Conservation (phyloP, 1,139 yeast genomes). For the Maudiozyma humilis region DNA sequence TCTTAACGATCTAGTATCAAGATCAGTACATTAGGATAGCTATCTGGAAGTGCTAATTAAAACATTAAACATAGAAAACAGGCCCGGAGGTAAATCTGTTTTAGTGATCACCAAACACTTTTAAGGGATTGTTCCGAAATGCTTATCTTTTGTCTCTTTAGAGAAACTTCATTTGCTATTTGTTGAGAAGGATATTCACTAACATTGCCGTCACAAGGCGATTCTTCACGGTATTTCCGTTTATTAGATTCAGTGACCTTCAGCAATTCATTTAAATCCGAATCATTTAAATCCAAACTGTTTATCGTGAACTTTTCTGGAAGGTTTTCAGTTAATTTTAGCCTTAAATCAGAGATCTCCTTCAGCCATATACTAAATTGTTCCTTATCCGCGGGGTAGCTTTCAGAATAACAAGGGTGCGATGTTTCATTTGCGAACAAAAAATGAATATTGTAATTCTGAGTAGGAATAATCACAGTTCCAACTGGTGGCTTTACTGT, state of each 20-base stretch:
- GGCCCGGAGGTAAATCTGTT: no score
- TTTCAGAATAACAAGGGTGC: conserved; percentile 19
- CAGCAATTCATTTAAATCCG: background rate
- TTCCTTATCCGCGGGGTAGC: conserved; percentile 13
- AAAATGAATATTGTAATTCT: conserved; percentile 14
- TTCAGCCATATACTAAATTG: conserved; percentile 20
- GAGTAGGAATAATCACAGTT: conserved; percentile 12
- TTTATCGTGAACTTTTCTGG: conserved; percentile 7
- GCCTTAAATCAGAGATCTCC: conserved; percentile 13
- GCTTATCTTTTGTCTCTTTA: conserved; percentile 27
- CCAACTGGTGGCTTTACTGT: conserved; percentile 13
- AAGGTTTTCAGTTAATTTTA: conserved; percentile 2
- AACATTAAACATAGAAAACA: no score
- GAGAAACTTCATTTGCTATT: conserved; percentile 11
- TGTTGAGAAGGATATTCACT: no score
- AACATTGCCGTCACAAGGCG: conserved; percentile 15
- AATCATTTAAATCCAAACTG: background rate
- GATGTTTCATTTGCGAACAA: conserved; percentile 14
- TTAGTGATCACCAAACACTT: conserved; percentile 23
- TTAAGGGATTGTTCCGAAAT: conserved; percentile 28
- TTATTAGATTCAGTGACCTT: conserved; percentile 3
- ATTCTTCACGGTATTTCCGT: conserved; percentile 21
- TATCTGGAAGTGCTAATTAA: no score
- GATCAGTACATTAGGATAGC: no score
- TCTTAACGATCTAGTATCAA: no score